Percentiles rank a stretch among this genome's conserved stretches.
These are phyloP conservation scores for Blastocladiella britannica DNA, from an alignment of 192 early-diverging fungal genomes.

Conservation along the genomic window DNA sequence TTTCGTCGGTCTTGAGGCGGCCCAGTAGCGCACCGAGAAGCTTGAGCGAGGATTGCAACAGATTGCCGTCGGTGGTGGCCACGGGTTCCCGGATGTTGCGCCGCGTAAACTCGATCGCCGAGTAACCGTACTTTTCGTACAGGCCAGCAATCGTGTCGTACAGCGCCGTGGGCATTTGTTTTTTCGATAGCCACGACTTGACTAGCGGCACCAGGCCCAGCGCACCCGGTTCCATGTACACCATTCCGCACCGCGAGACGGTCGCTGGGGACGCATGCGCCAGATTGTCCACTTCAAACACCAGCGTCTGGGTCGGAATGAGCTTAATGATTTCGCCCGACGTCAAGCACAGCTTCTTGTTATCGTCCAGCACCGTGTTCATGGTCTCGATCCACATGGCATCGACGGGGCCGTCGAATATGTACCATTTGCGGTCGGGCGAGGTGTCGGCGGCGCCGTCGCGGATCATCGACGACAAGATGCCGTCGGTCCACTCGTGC, in stretches of 20 bases:
- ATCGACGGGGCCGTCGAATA: slow-evolving; percentile 99
- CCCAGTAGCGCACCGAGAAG: slow-evolving; percentile 58
- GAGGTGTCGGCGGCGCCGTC: slow-evolving; percentile 94
- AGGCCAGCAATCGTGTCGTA: slow-evolving; percentile 56
- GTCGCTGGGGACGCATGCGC: slow-evolving; percentile 94
- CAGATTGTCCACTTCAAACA: slow-evolving; percentile 99
- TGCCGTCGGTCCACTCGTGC: slow-evolving; percentile 96
- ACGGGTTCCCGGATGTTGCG: slow-evolving; percentile 52
- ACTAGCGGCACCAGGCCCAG: slow-evolving; percentile 81
- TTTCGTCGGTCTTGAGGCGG: slow-evolving; percentile 72
- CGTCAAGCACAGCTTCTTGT: slow-evolving; percentile 87
- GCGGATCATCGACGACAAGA: slow-evolving; percentile 90
- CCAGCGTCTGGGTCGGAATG: slow-evolving; percentile 83
- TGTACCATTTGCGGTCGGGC: slow-evolving; percentile 87
- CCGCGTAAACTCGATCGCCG: slow-evolving; percentile 8
- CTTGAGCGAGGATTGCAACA: slow-evolving; percentile 51
- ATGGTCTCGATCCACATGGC: slow-evolving; percentile 99
- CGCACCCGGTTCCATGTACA: slow-evolving; percentile 28
- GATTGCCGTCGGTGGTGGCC: slow-evolving; percentile 43
- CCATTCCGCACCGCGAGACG: slow-evolving; percentile 98
- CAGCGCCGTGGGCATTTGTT: slow-evolving; percentile 61
- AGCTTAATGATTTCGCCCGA: slow-evolving; percentile 92
- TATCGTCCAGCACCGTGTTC: slow-evolving; percentile 93
- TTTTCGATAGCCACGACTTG: slow-evolving; percentile 46
- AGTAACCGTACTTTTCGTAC: slow-evolving; percentile 36